These are phyloP conservation scores for Salvia splendens DNA, from an alignment of 257 asterid genomes.

Conservation along the genomic window DNA sequence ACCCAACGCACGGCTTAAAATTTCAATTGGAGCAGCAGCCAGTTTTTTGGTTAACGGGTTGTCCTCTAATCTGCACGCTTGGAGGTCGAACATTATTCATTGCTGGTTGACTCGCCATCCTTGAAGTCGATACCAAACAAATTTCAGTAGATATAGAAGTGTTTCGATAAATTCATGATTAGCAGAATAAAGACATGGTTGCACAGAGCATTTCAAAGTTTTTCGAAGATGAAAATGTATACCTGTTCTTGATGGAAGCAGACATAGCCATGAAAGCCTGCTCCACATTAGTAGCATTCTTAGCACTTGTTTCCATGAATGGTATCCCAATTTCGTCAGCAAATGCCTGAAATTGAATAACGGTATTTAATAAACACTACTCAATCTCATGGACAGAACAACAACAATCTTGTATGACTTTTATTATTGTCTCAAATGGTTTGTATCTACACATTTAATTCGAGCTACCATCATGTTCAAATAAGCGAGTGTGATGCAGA, in stretches of 20 bases:
- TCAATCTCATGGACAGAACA: too few species aligned
- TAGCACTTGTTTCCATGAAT: conserved; percentile 66
- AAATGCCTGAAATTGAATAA: conserved; percentile 45
- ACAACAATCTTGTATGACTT: too few species aligned
- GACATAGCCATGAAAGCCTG: conserved; percentile 70
- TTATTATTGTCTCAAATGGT: conserved; percentile 10
- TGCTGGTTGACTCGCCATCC: conserved; percentile 93
- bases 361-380: background rate
- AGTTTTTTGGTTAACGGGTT: conserved; percentile 74
- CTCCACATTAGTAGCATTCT: conserved; percentile 60
- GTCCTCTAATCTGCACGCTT: conserved; percentile 82
- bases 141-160: conserved; percentile 10
- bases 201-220: too few species aligned
- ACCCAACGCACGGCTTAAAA: background rate
- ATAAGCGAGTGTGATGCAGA: background rate
- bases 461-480: background rate
- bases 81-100: conserved; percentile 74
- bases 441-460: background rate
- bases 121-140: conserved; percentile 25
- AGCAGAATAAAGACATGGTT: too few species aligned
- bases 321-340: conserved; percentile 71
- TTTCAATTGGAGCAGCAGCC: conserved; percentile 81
- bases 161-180: background rate
- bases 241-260: conserved; percentile 57
- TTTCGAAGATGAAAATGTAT: background rate